These are phyloP conservation scores for Lactifluus volemus DNA, from an alignment of 768 basidiomycete genomes.

Conservation along the genomic window DNA sequence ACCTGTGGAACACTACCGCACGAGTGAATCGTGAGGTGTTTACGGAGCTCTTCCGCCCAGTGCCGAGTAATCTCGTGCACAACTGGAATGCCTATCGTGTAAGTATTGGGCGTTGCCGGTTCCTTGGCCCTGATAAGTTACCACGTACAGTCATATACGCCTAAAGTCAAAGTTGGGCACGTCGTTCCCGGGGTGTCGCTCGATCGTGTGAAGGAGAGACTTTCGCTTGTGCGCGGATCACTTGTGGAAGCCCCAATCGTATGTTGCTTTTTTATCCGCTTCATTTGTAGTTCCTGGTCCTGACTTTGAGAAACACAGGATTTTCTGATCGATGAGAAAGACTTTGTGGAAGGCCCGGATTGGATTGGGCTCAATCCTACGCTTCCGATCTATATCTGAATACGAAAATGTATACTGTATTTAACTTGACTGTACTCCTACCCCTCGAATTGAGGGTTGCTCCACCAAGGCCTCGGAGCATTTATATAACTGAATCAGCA, in stretches of 20 bases:
- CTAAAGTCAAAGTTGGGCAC: slow-evolving; percentile 74
- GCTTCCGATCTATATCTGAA: slow-evolving; percentile 69
- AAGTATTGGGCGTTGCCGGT: background rate
- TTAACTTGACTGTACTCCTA: too few species aligned
- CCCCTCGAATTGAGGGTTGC: background rate
- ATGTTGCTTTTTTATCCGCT: background rate
- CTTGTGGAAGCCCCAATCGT: slow-evolving; percentile 75
- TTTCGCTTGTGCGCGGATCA: slow-evolving; percentile 58
- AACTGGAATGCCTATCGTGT: slow-evolving; percentile 76
- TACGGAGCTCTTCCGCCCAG: slow-evolving; percentile 77
- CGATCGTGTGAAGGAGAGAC: slow-evolving; percentile 63
- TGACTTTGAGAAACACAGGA: slow-evolving; percentile 38
- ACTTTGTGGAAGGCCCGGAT: slow-evolving; percentile 58
- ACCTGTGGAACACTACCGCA: slow-evolving; percentile 64
- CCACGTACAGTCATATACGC: slow-evolving; percentile 50
- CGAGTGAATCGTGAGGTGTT: slow-evolving; percentile 77
- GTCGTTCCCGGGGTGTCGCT: slow-evolving; percentile 63
- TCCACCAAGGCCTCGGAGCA: background rate
- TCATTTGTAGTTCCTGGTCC: background rate
- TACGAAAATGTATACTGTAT: too few species aligned
- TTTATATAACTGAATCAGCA: too few species aligned
- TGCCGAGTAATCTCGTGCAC: slow-evolving; percentile 75
- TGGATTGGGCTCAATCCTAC: slow-evolving; percentile 73
- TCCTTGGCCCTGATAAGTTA: background rate
- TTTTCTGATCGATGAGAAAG: slow-evolving; percentile 76